These are phyloP conservation scores for Vitis hybrid DNA, from an alignment of 177 flowering plant species.

Conservation along the genomic window DNA sequence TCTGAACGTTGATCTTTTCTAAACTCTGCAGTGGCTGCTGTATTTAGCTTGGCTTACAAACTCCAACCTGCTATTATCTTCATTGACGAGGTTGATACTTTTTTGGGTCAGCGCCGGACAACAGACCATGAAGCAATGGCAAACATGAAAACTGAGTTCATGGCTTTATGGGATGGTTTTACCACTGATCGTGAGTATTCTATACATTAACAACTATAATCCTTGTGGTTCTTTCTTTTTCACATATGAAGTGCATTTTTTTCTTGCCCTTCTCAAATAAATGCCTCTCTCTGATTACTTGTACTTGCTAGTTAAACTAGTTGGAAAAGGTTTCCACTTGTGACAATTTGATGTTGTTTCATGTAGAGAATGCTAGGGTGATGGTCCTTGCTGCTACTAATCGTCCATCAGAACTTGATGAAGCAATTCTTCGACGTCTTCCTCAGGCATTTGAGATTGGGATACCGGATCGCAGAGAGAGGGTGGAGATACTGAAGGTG, in stretches of 20 bases:
- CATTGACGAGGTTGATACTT: constrained; percentile 82
- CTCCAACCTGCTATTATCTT: constrained; percentile 82
- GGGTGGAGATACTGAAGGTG: constrained; percentile 79
- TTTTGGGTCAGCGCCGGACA: constrained; percentile 70
- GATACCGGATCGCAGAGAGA: constrained; percentile 68
- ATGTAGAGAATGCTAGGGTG: constrained; percentile 80
- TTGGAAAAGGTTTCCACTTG: neutral
- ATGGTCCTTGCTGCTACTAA: constrained; percentile 99
- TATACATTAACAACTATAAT: neutral
- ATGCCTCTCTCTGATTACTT: no score
- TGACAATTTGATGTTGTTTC: neutral
- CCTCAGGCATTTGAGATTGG: constrained; percentile 98
- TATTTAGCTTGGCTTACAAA: constrained; percentile 72
- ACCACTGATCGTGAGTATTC: constrained; percentile 70
- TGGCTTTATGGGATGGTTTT: constrained; percentile 89
- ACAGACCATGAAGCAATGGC: constrained; percentile 67
- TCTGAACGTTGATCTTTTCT: neutral
- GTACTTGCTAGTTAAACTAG: neutral
- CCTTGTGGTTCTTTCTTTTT: neutral
- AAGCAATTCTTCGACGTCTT: constrained; percentile 94
- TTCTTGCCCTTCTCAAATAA: no score
- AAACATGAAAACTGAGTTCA: constrained; percentile 82
- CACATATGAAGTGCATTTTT: no score
- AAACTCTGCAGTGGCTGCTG: constrained; percentile 66
- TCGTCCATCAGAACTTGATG: constrained; percentile 98